Conservation (phyloP, 164 flowering plant species). For the Amborella trichopoda region DNA sequence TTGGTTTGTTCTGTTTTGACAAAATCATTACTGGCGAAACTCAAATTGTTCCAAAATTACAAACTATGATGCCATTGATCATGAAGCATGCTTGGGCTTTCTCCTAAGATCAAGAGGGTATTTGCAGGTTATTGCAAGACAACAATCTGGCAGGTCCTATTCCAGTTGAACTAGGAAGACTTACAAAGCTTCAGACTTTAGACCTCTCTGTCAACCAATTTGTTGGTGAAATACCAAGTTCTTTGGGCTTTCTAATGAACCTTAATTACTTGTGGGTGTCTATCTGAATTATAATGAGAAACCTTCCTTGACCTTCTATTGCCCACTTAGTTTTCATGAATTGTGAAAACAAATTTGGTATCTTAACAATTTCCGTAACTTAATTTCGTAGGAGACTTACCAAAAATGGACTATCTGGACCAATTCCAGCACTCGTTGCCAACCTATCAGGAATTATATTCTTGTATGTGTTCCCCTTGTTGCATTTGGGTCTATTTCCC, state of each 20-base stretch:
- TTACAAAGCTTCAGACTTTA: constrained; percentile 60
- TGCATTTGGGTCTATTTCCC: neutral
- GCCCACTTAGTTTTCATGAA: neutral
- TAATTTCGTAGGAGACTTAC: constrained; percentile 63
- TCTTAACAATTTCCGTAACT: constrained; percentile 6
- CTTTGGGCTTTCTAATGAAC: constrained; percentile 57
- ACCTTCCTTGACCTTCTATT: neutral
- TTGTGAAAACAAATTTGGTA: constrained; percentile 3
- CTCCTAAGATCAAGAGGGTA: too few relatives aligned
- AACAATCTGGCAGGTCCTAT: constrained; percentile 65
- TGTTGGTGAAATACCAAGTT: constrained; percentile 68
- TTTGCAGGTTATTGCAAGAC: constrained; percentile 77
- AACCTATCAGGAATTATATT: constrained; percentile 74
- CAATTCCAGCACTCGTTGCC: constrained; percentile 61
- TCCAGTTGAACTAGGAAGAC: constrained; percentile 77
- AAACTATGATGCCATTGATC: too few relatives aligned
- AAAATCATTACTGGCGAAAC: too few relatives aligned
- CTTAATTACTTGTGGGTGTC: constrained; percentile 76
- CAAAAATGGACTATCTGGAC: constrained; percentile 65
- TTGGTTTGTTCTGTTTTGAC: too few relatives aligned
- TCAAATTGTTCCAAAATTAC: too few relatives aligned
- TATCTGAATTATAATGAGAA: neutral
- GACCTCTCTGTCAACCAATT: constrained; percentile 85
- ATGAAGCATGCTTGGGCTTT: too few relatives aligned
- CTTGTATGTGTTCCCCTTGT: constrained; percentile 51